Base-by-base conservation (phyloP, 805 yeast genomes). In the Saccharomyces mikatae region DNA sequence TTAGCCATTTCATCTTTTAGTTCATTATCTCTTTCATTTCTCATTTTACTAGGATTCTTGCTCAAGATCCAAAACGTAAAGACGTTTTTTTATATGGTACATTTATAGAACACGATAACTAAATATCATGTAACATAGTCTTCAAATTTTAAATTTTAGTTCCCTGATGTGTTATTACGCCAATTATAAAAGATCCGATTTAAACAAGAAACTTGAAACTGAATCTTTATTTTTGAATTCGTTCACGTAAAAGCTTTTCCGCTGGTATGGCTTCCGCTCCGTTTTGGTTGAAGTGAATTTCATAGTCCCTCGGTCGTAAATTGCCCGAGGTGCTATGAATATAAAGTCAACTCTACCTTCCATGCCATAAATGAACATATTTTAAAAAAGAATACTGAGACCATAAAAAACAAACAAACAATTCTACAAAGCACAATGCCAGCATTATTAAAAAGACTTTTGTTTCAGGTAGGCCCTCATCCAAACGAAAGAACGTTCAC, bases 401-500 rank as follows among this genome's bases (percentile, higher is more conserved):
- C 17, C 13, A 14, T n/a, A 36, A 31, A 31, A 6, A 48, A 29
- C n/a, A 41, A 41, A 29, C 22, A 47, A 29, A 27, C 21, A 22
- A 27, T 24, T 9, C 13, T 41, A 28, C 5, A 41, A 51, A 13
- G 26, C 27, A 30, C 31, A 55, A 68, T 70, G 74, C 69, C 68
- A 44, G 51, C 62, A n/a, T 51, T 70, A 50, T 59, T 60, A 11
- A 69, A 68, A 54, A 67, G 74, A 64, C 52, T 63, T 21, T 57
- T 63, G 10, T 64, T 70, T 28, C 67, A 64, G 52, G 69, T 66
- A 44, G 65, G 64, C 27, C 60, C 64, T 17, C 52, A 58, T 10
- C 59, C 58, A 29, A 54, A 59, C 50, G 74, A 70, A 60, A 62
- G 65, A 55, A 69, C 74, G 1, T 57, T 58, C 29, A 70, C 71